These are phyloP conservation scores for Boletus edulis DNA, from an alignment of 768 basidiomycete species.

Conservation along the genomic window DNA sequence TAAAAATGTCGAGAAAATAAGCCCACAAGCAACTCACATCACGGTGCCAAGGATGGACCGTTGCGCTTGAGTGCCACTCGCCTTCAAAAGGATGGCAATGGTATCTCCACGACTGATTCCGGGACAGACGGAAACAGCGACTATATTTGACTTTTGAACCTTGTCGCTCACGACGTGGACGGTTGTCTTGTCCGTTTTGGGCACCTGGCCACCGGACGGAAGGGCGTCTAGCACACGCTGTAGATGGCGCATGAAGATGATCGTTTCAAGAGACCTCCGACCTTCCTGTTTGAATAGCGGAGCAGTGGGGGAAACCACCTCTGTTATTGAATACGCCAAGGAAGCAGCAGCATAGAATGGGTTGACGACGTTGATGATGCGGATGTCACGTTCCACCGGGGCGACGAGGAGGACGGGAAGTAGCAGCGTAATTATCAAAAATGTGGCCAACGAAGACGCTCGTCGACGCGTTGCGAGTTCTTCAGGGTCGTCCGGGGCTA, in stretches of 20 bases:
- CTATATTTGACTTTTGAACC: constrained; percentile 67
- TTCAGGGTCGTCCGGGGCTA: constrained; percentile 28
- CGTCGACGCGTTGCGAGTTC: constrained; percentile 42
- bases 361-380: constrained; percentile 83
- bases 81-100: constrained; percentile 43
- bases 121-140: constrained; percentile 70
- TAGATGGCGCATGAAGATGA: constrained; percentile 71
- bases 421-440: constrained; percentile 74
- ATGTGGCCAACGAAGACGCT: constrained; percentile 61
- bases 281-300: constrained; percentile 58
- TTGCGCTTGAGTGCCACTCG: constrained; percentile 26
- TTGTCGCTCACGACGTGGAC: constrained; percentile 40
- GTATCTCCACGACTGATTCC: constrained; percentile 75
- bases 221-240: constrained; percentile 84
- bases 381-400: constrained; percentile 85
- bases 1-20: background rate
- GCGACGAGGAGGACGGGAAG: constrained; percentile 79
- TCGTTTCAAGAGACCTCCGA: constrained; percentile 56
- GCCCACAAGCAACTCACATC: constrained; percentile 40
- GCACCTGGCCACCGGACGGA: constrained; percentile 56
- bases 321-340: constrained; percentile 37
- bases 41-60: constrained; percentile 44
- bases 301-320: constrained; percentile 24
- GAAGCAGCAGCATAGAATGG: constrained; percentile 87
- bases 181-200: constrained; percentile 33